Evolutionary conservation across 2,329 filamentous ascomycete species (phyloP), one percentile per base, ranked within the genome.

Genomic region (Phialophora expanda): DNA sequence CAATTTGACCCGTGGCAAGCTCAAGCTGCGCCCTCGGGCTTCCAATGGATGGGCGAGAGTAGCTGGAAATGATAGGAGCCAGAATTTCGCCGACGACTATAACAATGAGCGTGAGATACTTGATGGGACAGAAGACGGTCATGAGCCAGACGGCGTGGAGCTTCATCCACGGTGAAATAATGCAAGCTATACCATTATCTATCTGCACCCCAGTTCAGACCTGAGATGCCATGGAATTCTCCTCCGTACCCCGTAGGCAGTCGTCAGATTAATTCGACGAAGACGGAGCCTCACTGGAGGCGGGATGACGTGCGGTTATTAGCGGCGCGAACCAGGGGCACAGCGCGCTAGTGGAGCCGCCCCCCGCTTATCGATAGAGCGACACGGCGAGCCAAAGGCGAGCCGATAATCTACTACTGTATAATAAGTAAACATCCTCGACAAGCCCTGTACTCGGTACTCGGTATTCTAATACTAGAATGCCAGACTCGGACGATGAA

Each of bases 1-100:
- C 51, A 80, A 76, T 50, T 78, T 80, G 5, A 86, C 84, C 0
- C 81, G 87, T 0, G 88, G 88, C 0, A 80, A 85, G 67, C 85
- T 90, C 67, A 80, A 80, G 64, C 76, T 90, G 12, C 70, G 65
- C 34, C 65, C 71, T 46, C 63, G 69, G 17, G 59, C 48, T 34
- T 56, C 48, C 22, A 57, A 62, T 34, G 68, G 71, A 44, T 69
- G 71, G 63, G 58, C 66, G 12, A 69, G 69, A 38, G 60, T 71
- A 7, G 50, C 67, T 9, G 63, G 68, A 55, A 57, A 65, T 11
- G 70, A 71, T 20, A 60, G 65, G 38, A 14, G 48, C 3, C 20
- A 54, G 26, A 56, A 66, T 28, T 70, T 65, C 62, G 68, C 67
- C 17, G 53, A 74, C 56, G 73, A 74, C 60, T 72, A 73, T 32